Base-by-base conservation (phyloP, 306 rosid genomes). In the Abrus precatorius region DNA sequence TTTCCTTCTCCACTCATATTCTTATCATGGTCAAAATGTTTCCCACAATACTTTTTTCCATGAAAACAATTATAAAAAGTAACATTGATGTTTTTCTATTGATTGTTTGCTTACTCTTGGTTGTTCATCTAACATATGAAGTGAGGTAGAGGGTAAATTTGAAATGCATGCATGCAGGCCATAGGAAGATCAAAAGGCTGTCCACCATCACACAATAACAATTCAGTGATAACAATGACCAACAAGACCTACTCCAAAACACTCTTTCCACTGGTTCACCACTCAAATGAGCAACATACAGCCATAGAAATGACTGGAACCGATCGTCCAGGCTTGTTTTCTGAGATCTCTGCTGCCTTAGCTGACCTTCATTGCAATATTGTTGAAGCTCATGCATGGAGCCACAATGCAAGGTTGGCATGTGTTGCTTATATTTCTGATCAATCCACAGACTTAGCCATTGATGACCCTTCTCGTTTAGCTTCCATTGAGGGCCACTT, bases 331-430 rank as follows among this genome's bases (percentile, higher is more conserved):
- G 95, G 95, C 45, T 75, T 92, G 1, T 85, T 92, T 7, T 92
- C 95, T 0, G 97, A 92, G 87, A 89, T 90, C 64, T 86, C 92
- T 0, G 93, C 93, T 0, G 88, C 94, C 60, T 30, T 92, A 1
- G 86, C 84, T 1, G 92, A 87, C 65, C 95, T 92, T 49, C 92
- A 80, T 11, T 92, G 95, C 77, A 90, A 90, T 83, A 45, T 90
- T 1, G 89, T 87, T 0, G 89, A 92, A 59, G 97, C 88, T 20
- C 95, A 92, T 54, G 85, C 90, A 3, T 92, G 97, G 97, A 92
- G 88, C 47, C 97, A 92, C 74, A 92, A 92, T 7, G 88, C 85
- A 3, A 63, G 92, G 5, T 70, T 89, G 4, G 93, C 97, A 2
- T 90, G 93, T 49, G 85, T 92, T 1, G 93, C 89, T 7, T 86